Evolutionary conservation across 2,329 filamentous ascomycete species (phyloP), one percentile per base, ranked within the genome.

Genomic region (Colletotrichum orchidophilum): DNA sequence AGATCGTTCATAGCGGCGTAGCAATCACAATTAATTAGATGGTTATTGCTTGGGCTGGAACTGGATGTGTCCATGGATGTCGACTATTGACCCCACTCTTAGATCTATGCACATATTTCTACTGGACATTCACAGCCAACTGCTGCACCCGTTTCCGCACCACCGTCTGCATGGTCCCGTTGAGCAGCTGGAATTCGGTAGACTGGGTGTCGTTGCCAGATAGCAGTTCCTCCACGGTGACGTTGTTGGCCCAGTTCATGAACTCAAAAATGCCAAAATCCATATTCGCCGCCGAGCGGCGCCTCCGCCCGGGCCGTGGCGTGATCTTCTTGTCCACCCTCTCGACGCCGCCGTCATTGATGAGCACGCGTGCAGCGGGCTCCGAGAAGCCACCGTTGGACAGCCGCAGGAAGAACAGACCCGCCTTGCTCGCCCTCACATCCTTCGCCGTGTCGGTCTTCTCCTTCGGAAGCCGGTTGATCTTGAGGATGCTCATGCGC

Each of bases 171-270:
- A n/a, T n/a, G n/a, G n/a, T n/a, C n/a, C n/a, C n/a, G n/a, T n/a
- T n/a, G n/a, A n/a, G n/a, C n/a, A n/a, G n/a, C n/a, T n/a, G n/a
- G n/a, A n/a, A n/a, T n/a, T n/a, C n/a, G n/a, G n/a, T 60, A 39
- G 57, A 60, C 57, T 33, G 58, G 50, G 42, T 61, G 50, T n/a
- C 50, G 50, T 64, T 29, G 61, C n/a, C n/a, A n/a, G n/a, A 54
- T 42, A 64, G 50, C 21, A 64, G 61, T 33, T 64, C 61, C 29
- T 55, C 61, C 50, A 64, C 52, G 33, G 61, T 64, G 21, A 64
- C 61, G 31, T 54, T 64, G 50, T 64, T 55, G 21, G 61, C 61
- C 61, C 50, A 64, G 42, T 61, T 61, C 58, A 61, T 31, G 50
- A 61, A 61, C 42, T 61, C 26, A 42, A 61, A 26, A 42, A 61